phyloP scores from a whole-genome alignment of 768 basidiomycete genomes.

The Kwoniella mangroviensis region DNA sequence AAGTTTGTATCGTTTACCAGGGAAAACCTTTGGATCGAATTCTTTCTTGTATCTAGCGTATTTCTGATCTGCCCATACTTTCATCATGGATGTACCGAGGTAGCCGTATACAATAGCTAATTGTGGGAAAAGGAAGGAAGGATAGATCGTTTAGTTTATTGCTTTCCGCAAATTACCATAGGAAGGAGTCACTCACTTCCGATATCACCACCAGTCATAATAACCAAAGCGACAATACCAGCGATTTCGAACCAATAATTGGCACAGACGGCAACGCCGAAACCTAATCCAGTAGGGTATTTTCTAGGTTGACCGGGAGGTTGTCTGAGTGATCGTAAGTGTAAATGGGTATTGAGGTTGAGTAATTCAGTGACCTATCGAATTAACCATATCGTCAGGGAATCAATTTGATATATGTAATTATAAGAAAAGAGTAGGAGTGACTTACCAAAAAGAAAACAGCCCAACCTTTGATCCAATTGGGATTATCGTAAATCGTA shows the following conservation, averaged over 20 bases:
- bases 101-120: constrained; percentile 66
- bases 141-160: not conserved
- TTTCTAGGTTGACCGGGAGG: constrained; percentile 77
- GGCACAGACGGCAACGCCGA: constrained; percentile 80
- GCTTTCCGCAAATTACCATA: not conserved
- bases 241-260: constrained; percentile 93
- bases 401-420: not conserved
- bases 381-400: not conserved
- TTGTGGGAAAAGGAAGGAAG: no score
- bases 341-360: constrained; percentile 81
- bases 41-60: constrained; percentile 88
- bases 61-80: constrained; percentile 87
- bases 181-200: constrained; percentile 36
- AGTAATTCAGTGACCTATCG: constrained; percentile 78
- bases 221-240: constrained; percentile 71
- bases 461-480: constrained; percentile 70
- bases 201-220: constrained; percentile 72
- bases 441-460: constrained; percentile 75
- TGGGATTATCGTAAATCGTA: constrained; percentile 68
- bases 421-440: not conserved
- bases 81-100: constrained; percentile 72
- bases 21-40: constrained; percentile 83
- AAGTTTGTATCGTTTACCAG: constrained; percentile 57
- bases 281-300: constrained; percentile 93
- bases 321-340: constrained; percentile 74